Evolutionary conservation across 768 basidiomycete species (phyloP), one percentile per base, ranked within the genome.

Genomic region (Trametes cingulata): DNA sequence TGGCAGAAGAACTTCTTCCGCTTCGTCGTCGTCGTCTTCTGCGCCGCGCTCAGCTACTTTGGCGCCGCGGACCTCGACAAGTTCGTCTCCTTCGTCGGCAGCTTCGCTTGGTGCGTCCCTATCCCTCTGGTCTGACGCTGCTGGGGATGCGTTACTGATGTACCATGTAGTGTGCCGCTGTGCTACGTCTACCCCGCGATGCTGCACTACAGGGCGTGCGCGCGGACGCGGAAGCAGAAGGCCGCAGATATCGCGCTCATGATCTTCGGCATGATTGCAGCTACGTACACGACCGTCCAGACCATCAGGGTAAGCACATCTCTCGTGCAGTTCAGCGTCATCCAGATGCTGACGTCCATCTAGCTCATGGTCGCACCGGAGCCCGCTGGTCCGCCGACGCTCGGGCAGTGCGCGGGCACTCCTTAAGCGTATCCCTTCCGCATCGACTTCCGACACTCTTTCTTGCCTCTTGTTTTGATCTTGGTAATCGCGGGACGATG

Each of bases 1-100:
- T 98, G 96, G 97, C 79, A 86, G 67, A 99, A 99, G 85, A 99
- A 98, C 68, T 74, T 84, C n/a, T 86, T 95, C 73, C 82, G 88
- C 50, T 93, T 90, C 66, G 76, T 77, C 27, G 75, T 89, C 67
- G 86, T 98, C 63, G 77, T 90, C 70, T 71, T 90, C 60, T 93
- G 93, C 73, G 91, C 91, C n/a, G 79, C 79, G 46, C 77, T 98
- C 67, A 90, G 88, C 68, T 88, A 87, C 86, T 74, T 80, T 13
- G 96, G 95, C 15, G 92, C 93, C 13, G 81, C 77, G 36, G 95
- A 97, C 74, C 75, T 98, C 43, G 96, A 98, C 77, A 98, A 97
- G 76, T 97, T 97, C 70, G 95, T 97, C 15, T 85, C 92, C 15
- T 86, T 98, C 67, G 82, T 98, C 59, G 96, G 96, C 48, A 89